Conservation (phyloP, 1,284 basidiomycete species). For the Pseudozyma pruni region DNA sequence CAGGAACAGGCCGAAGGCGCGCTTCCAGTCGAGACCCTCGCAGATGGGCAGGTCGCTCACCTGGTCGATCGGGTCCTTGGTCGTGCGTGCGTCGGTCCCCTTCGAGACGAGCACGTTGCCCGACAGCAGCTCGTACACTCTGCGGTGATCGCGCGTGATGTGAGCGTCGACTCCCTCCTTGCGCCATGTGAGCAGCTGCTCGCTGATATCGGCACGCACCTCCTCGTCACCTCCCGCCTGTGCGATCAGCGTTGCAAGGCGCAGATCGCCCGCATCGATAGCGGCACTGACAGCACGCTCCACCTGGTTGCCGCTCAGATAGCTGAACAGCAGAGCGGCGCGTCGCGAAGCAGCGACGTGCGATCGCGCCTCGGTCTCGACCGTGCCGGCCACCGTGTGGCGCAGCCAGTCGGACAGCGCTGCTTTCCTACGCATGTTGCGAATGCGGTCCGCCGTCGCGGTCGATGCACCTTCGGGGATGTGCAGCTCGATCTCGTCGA, state of each 20-base stretch:
- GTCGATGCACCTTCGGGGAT: slow-evolving; percentile 74
- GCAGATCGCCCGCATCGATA: slow-evolving; percentile 80
- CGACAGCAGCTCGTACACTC: slow-evolving; percentile 85
- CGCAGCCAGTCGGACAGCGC: slow-evolving; percentile 88
- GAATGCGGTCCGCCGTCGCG: slow-evolving; percentile 75
- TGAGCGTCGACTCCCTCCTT: slow-evolving; percentile 80
- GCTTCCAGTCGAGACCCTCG: slow-evolving; percentile 92
- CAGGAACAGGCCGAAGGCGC: slow-evolving; percentile 86
- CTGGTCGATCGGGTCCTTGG: slow-evolving; percentile 73
- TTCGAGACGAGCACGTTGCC: slow-evolving; percentile 79
- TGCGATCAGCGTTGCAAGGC: slow-evolving; percentile 89
- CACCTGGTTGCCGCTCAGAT: slow-evolving; percentile 87
- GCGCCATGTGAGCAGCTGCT: slow-evolving; percentile 86
- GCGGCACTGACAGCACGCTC: slow-evolving; percentile 83
- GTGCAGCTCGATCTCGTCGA: slow-evolving; percentile 80
- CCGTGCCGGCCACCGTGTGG: slow-evolving; percentile 77
- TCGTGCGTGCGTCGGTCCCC: slow-evolving; percentile 69
- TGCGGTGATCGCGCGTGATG: slow-evolving; percentile 78
- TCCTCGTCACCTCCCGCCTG: slow-evolving; percentile 84
- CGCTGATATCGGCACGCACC: slow-evolving; percentile 79
- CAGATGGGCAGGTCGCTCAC: slow-evolving; percentile 78
- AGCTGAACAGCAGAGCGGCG: slow-evolving; percentile 74
- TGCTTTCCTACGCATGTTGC: slow-evolving; percentile 78
- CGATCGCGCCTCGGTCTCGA: slow-evolving; percentile 73
- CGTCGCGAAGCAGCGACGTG: slow-evolving; percentile 59